Percentiles rank a stretch among this genome's conserved stretches.
phyloP scores from a whole-genome alignment of 2,329 filamentous ascomycete species.

The Coleophoma cylindrospora region DNA sequence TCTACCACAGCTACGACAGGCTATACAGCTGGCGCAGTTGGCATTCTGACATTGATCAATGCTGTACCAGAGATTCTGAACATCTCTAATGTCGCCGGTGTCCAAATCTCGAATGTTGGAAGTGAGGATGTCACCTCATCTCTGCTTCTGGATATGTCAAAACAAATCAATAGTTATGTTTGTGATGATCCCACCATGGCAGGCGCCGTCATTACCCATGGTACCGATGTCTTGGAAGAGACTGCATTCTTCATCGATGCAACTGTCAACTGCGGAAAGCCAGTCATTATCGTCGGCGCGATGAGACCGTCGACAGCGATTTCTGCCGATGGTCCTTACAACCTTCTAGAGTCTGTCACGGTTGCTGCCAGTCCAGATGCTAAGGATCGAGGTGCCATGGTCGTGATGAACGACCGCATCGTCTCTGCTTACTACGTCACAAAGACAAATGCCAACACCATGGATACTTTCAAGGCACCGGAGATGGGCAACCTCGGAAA shows the following conservation, averaged over 20 bases:
- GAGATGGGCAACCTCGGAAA: slow-evolving; percentile 54
- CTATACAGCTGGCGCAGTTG: slow-evolving; percentile 39
- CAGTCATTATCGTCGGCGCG: slow-evolving; percentile 54
- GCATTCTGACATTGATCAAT: slow-evolving; percentile 37
- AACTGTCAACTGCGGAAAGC: slow-evolving; percentile 51
- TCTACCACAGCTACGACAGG: slow-evolving; percentile 46
- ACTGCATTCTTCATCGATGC: slow-evolving; percentile 58
- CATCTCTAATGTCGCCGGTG: slow-evolving; percentile 47
- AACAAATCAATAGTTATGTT: slow-evolving; percentile 40
- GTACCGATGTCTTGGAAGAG: slow-evolving; percentile 62
- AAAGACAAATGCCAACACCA: slow-evolving; percentile 57
- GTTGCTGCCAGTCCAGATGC: slow-evolving; percentile 43
- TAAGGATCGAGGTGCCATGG: slow-evolving; percentile 48
- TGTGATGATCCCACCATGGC: slow-evolving; percentile 26
- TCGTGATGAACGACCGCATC: slow-evolving; percentile 59
- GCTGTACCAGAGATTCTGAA: slow-evolving; percentile 50
- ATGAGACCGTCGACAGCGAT: slow-evolving; percentile 60
- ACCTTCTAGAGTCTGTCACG: slow-evolving; percentile 55
- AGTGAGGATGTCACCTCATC: slow-evolving; percentile 42
- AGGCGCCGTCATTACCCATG: slow-evolving; percentile 57
- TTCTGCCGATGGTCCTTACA: slow-evolving; percentile 58
- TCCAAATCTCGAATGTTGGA: slow-evolving; percentile 45
- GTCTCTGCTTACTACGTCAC: slow-evolving; percentile 51
- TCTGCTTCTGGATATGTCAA: slow-evolving; percentile 41
- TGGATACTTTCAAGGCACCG: slow-evolving; percentile 55